Base-by-base conservation (phyloP, 257 asterid species). In the Agastache rugosa region DNA sequence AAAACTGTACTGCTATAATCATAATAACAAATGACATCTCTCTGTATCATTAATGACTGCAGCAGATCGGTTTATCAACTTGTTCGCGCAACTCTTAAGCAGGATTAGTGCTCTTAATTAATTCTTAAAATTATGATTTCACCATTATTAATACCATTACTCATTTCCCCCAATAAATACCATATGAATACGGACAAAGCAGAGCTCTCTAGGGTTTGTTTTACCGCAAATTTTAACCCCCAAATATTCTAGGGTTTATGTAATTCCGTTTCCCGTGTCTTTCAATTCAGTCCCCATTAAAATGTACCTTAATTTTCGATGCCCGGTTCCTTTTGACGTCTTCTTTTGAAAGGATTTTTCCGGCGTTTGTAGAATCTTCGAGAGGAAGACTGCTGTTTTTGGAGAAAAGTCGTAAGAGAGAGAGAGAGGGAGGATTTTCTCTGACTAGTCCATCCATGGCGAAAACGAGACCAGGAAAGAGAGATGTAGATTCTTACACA, bases 391-490 rank as follows among this genome's bases (percentile, higher is more conserved):
- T 70, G 56, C 16, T 27, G 47, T 34, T 58, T 66, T 39, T 53
- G 35, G 8, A 42, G 69, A 29, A 56, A 37, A 27, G 42, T 44
- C 67, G 34, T 29, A 3, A 31, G 34, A 29, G 34, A 29, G 34
- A 29, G 59, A 27, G 56, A 74, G 82, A 60, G 34, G 15, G 17
- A 44, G 63, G 69, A 50, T 53, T n/a, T 20, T 58, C 50, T n/a
- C 34, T 39, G 44, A 54, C 37, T 74, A 3, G 16, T 77, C 76
- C 60, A 63, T 27, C 82, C 78, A 88, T 90, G 94, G 86, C 87
- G 66, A 90, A 88, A 79, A 78, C 85, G 41, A 75, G 85, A 67
- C 87, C 84, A 17, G 84, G 85, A 12, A 82, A 77, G 81, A 77
- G 87, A 12, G 87, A 78, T 58, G 56, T 84, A 63, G 84, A 77